Evolutionary conservation across 805 yeast genomes (phyloP), one percentile per base, ranked within the genome.

Genomic region (Schwanniomyces pseudopolymorphus): DNA sequence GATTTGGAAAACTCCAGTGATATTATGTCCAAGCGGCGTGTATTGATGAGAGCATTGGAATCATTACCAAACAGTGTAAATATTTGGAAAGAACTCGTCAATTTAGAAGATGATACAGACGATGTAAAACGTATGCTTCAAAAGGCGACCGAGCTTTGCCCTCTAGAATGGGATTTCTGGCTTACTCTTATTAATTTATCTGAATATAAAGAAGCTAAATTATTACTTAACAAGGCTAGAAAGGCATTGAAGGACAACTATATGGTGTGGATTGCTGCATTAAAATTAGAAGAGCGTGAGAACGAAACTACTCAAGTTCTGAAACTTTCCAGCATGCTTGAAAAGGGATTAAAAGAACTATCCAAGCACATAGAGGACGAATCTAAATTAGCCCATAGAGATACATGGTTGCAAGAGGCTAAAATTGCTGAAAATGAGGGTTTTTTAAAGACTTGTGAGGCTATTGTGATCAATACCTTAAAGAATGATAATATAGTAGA

Each of bases 31-130:
- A 80, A 82, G 50, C 77, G 77, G 42, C 69, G 81, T 47, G 74
- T 89, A 0, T 63, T 88, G 17, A 82, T 85, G 69, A 85, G 82
- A 54, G 96, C 89, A 0, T 64, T 92, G 11, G 90, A 84, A 48
- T 72, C 68, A 21, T 57, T 85, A 3, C 94, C 96, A 0, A 57
- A 59, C 2, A 76, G 75, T 45, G 79, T 68, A 5, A 61, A 66
- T 2, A 61, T 92, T n/a, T 92, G 99, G 99, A 65, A 78, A 42
- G 66, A 69, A 21, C 75, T 87, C 1, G 77, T 87, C 1, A 77
- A 78, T 8, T 58, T 80, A 40, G 97, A 91, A 58, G 70, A 70
- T 0, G 78, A 79, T 21, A 53, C 60, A 1, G 65, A 62, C 0
- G 82, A 82, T 44, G 80, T 77, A 1, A 57, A 68, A 17, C 78